A percentile compares a stretch with the other conserved stretches of the same genome.
phyloP scores from a whole-genome alignment of 495 filamentous ascomycete genomes.

The Penicillium paradoxum region DNA sequence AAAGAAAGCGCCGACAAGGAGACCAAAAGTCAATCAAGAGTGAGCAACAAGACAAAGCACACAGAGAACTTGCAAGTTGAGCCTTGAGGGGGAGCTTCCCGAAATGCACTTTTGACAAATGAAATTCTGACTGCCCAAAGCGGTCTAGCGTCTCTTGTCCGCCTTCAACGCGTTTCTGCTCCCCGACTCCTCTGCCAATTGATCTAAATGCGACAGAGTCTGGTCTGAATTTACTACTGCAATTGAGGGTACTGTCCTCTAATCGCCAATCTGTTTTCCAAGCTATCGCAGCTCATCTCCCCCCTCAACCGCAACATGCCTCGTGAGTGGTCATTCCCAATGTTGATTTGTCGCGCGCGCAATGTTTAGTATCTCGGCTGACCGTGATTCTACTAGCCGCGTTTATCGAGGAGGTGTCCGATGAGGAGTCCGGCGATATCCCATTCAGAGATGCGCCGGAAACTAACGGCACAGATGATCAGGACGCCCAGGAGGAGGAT shows the following conservation, averaged over 20 bases:
- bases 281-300: conserved; percentile 22
- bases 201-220: not conserved
- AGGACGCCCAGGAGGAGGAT: conserved; percentile 28
- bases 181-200: conserved; percentile 6
- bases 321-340: conserved; percentile 27
- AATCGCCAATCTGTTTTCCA: conserved; percentile 35
- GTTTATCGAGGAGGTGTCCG: conserved; percentile 39
- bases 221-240: not conserved
- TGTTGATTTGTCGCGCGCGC: conserved; percentile 15
- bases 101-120: conserved; percentile 21
- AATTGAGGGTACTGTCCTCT: conserved; percentile 2
- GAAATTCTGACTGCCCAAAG: conserved; percentile 35
- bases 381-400: conserved; percentile 28
- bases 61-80: conserved; percentile 12
- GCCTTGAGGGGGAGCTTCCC: conserved; percentile 21
- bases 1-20: conserved; percentile 3
- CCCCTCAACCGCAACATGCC: conserved; percentile 30
- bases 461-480: conserved; percentile 19
- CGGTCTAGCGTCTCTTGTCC: conserved; percentile 32
- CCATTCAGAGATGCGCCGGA: conserved; percentile 33
- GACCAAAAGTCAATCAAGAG: conserved; percentile 6
- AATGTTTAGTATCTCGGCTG: conserved; percentile 6
- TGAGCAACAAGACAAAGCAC: conserved; percentile 13
- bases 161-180: conserved; percentile 22
- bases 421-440: conserved; percentile 45